Evolutionary conservation across 208 protist species (phyloP).

Genomic region (Leishmania tropica): DNA sequence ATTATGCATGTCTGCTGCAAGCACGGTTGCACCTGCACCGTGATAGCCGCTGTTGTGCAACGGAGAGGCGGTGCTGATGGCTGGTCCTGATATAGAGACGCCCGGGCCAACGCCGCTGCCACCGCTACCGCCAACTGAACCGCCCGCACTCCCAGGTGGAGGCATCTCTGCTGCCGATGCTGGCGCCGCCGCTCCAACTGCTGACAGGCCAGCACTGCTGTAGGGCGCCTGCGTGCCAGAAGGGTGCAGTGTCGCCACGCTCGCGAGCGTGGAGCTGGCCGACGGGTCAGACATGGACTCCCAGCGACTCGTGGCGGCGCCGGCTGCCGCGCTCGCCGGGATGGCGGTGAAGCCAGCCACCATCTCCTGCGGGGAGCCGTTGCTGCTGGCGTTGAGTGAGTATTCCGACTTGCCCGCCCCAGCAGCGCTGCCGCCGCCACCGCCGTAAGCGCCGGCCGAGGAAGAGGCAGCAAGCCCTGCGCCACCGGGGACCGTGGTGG

Average conservation of each 20-base stretch:
- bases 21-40: background rate
- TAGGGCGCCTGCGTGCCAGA: background rate
- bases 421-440: background rate
- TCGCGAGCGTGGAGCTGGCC: background rate
- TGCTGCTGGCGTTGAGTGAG: background rate
- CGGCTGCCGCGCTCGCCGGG: background rate
- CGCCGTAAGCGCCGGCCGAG: background rate
- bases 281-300: constrained; percentile 3
- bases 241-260: background rate
- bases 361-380: background rate
- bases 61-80: background rate
- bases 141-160: background rate
- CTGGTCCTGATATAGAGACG: background rate
- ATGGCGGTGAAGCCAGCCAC: background rate
- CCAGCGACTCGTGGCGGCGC: background rate
- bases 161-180: background rate
- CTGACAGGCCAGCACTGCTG: constrained; percentile 1
- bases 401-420: constrained; percentile 2
- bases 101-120: background rate
- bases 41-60: background rate
- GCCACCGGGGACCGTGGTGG: background rate
- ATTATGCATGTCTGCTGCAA: background rate
- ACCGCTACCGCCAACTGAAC: background rate
- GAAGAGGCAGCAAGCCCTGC: background rate
- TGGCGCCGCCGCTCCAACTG: background rate